Base-by-base conservation (phyloP, 73 alveolate species). In the Effrenium voratum region DNA sequence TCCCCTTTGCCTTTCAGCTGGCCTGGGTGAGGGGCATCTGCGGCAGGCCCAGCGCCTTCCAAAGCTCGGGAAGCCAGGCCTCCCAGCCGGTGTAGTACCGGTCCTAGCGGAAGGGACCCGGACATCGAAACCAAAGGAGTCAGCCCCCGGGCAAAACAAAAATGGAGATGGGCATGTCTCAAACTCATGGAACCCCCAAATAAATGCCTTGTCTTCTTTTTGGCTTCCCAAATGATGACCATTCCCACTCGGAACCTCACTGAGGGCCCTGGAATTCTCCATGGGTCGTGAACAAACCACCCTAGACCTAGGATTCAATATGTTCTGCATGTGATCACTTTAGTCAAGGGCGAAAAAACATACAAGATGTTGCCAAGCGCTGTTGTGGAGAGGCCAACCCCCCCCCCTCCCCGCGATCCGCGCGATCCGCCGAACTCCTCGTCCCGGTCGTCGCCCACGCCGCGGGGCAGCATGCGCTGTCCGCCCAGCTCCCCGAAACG, bases 21-120 rank as follows among this genome's bases (percentile, higher is more conserved):
- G 43, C 95, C 70, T 60, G 83, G 36, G 76, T 36, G 43, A 87
- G 95, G 6, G 95, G 95, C 95, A 87, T 70, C 84, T 60, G 84
- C n/a, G 95, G 95, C 46, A 63, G 57, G 38, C 95, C 98, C 87
- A 91, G 41, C 59, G 57, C 98, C 98, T 66, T 55, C 98, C 98
- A 91, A 26, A 91, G 98, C 98, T 91, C 98, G 0, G 98, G 98
- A 43, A 91, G 70, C 98, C 98, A 91, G 10, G 98, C 98, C 57
- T 91, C 98, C 98, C 98, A 91, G 87, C 98, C 98, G 59, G 98
- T 91, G 98, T 70, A 91, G 88, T 91, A 91, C 60, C 98, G 98
- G 98, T 91, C 98, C 87, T 91, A 41, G 32, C 50, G 10, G 32
- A 46, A 70, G 34, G 34, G 47, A 70, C 34, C 81, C 81, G 26